Percentiles rank a stretch among this genome's conserved stretches.
phyloP scores from a whole-genome alignment of 1,284 basidiomycete genomes.

The Rhodotorula glutinis region DNA sequence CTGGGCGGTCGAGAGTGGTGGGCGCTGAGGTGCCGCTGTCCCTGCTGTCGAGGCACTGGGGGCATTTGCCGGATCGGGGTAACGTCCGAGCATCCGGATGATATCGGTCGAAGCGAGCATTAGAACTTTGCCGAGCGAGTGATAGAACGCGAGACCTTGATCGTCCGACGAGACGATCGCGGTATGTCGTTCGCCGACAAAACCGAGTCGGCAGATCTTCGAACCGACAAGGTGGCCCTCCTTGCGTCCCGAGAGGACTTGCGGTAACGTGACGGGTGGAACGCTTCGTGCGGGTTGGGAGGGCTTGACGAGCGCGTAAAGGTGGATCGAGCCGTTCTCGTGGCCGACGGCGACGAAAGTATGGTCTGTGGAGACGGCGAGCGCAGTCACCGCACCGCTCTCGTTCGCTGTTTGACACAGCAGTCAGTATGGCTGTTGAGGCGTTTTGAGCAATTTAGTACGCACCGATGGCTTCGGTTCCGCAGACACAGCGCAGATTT shows the following conservation, averaged over 20 bases:
- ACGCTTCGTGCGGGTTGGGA: constrained; percentile 60
- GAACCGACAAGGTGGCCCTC: constrained; percentile 90
- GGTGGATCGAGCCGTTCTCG: constrained; percentile 74
- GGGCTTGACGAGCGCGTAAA: constrained; percentile 78
- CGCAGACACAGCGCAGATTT: constrained; percentile 68
- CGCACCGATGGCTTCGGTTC: constrained; percentile 64
- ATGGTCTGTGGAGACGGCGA: constrained; percentile 89
- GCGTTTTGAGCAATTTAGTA: constrained; percentile 10
- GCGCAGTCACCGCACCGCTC: constrained; percentile 78
- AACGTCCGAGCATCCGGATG: constrained; percentile 87
- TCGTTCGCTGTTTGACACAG: constrained; percentile 54
- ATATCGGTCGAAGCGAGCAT: constrained; percentile 95
- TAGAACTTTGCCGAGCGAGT: constrained; percentile 88
- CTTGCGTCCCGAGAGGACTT: constrained; percentile 73
- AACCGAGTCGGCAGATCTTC: constrained; percentile 79
- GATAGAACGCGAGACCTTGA: constrained; percentile 88
- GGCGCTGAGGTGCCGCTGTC: constrained; percentile 9
- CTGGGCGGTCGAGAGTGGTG: neutral
- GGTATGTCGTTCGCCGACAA: constrained; percentile 90
- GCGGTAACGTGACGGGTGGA: constrained; percentile 63
- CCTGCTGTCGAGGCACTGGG: constrained; percentile 27
- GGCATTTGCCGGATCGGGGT: constrained; percentile 54
- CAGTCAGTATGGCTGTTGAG: neutral
- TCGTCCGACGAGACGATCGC: constrained; percentile 90
- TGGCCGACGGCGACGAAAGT: constrained; percentile 91